Conservation (phyloP, 208 protist species). For the Lotmaria passim region DNA sequence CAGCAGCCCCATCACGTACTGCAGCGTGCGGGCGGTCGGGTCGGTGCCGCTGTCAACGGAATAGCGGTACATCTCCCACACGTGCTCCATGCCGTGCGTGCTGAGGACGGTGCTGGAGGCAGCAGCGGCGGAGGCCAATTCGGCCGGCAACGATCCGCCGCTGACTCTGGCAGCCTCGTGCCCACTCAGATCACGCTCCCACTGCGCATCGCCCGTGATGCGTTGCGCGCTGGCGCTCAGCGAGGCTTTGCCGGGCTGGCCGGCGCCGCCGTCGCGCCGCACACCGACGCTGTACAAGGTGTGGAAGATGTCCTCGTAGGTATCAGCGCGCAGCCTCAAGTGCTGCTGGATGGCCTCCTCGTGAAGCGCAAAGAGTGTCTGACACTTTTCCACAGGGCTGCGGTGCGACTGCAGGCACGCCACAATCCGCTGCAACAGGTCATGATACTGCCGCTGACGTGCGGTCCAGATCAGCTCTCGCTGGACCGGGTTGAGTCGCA, state of each 20-base stretch:
- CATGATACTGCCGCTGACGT: slow-evolving; percentile 67
- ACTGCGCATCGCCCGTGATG: slow-evolving; percentile 5
- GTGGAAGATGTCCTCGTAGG: slow-evolving; percentile 86
- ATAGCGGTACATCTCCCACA: slow-evolving; percentile 86
- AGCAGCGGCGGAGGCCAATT: slow-evolving; percentile 42
- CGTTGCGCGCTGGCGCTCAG: slow-evolving; percentile 18
- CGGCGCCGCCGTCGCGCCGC: slow-evolving; percentile 18
- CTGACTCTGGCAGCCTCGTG: slow-evolving; percentile 1
- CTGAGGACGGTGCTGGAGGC: slow-evolving; percentile 50
- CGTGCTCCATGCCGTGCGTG: slow-evolving; percentile 37
- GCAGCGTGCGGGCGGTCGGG: slow-evolving; percentile 62
- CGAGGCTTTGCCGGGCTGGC: slow-evolving; percentile 24
- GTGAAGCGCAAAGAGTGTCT: slow-evolving; percentile 65
- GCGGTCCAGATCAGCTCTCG: slow-evolving; percentile 60
- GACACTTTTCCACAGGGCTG: slow-evolving; percentile 65
- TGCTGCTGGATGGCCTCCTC: slow-evolving; percentile 62
- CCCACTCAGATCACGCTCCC: slow-evolving; percentile 6
- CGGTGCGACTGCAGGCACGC: slow-evolving; percentile 70
- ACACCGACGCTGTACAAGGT: slow-evolving; percentile 61
- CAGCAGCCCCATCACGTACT: slow-evolving; percentile 83
- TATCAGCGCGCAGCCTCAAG: slow-evolving; percentile 76
- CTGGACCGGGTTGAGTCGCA: slow-evolving; percentile 61
- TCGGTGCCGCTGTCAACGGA: slow-evolving; percentile 85
- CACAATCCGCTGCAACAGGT: slow-evolving; percentile 54
- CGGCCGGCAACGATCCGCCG: slow-evolving; percentile 39